Percentiles rank a stretch among this genome's conserved stretches.
These are phyloP conservation scores for Monascus purpureus DNA, from an alignment of 495 filamentous ascomycete species.

Conservation along the genomic window DNA sequence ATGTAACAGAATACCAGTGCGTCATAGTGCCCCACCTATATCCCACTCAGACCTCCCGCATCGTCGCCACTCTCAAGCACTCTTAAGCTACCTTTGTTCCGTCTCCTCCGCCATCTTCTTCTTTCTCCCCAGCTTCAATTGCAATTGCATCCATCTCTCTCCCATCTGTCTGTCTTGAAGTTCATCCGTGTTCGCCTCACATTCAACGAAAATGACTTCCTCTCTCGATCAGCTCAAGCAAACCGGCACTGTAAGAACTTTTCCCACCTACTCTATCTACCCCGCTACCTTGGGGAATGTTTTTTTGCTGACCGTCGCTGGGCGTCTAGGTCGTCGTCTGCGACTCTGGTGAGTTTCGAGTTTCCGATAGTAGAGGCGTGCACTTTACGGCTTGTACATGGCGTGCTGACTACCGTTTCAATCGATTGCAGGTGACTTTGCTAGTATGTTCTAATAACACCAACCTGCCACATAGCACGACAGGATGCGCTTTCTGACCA, in stretches of 20 bases:
- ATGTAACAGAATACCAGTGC: too few relatives aligned
- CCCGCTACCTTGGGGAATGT: too few relatives aligned
- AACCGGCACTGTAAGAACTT: conserved; percentile 72
- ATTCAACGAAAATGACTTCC: conserved; percentile 53
- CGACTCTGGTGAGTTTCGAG: conserved; percentile 81
- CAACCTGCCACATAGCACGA: too few relatives aligned
- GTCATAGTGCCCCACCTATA: too few relatives aligned
- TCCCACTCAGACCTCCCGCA: conserved; percentile 11
- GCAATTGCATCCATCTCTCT: conserved; percentile 4
- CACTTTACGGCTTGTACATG: too few relatives aligned
- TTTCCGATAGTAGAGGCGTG: too few relatives aligned
- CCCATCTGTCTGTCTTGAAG: conserved; percentile 1
- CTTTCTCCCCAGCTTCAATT: conserved; percentile 5
- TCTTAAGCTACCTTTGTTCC: conserved; percentile 10
- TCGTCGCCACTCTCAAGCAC: conserved; percentile 14
- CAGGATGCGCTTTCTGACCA: too few relatives aligned
- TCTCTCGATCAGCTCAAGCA: conserved; percentile 95
- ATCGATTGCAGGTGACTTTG: conserved; percentile 52
- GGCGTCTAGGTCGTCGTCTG: conserved; percentile 74
- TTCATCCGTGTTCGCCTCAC: background rate
- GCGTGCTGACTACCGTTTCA: conserved; percentile 1
- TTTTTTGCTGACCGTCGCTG: too few relatives aligned
- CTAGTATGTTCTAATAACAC: conserved; percentile 50
- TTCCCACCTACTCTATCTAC: too few relatives aligned
- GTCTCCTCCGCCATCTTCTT: conserved; percentile 5